These are phyloP conservation scores for Solanum etuberosum DNA, from an alignment of 257 asterid genomes.

Conservation along the genomic window DNA sequence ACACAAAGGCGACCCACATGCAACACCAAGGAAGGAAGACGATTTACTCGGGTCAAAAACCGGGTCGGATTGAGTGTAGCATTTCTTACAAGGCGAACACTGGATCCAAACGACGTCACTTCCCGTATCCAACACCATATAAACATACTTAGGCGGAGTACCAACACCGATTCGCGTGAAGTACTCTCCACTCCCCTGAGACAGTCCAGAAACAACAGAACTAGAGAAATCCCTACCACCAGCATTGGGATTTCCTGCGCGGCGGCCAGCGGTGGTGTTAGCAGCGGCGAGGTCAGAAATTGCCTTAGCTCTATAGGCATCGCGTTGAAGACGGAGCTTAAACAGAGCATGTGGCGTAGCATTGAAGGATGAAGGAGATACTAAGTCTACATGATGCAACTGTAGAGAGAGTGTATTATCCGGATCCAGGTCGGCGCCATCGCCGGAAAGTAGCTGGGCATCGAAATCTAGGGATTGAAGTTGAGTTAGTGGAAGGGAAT, in stretches of 20 bases:
- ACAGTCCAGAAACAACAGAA: constrained; percentile 57
- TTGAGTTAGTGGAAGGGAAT: constrained; percentile 48
- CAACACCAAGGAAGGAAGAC: constrained; percentile 29
- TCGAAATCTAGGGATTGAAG: constrained; percentile 23
- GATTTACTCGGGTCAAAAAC: constrained; percentile 58
- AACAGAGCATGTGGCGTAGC: constrained; percentile 56
- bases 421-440: constrained; percentile 1
- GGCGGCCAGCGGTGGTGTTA: neutral
- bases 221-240: constrained; percentile 42
- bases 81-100: constrained; percentile 69
- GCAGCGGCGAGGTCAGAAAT: constrained; percentile 20
- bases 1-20: constrained; percentile 61
- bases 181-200: constrained; percentile 90
- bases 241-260: neutral
- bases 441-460: neutral
- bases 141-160: constrained; percentile 51
- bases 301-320: constrained; percentile 36
- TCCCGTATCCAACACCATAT: constrained; percentile 85
- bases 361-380: constrained; percentile 19
- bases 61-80: constrained; percentile 79
- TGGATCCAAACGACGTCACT: constrained; percentile 91
- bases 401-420: constrained; percentile 18
- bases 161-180: constrained; percentile 93
- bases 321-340: constrained; percentile 57
- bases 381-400: constrained; percentile 58